Evolutionary conservation across 768 basidiomycete genomes (phyloP).

Genomic region (Daedaleopsis nitida): DNA sequence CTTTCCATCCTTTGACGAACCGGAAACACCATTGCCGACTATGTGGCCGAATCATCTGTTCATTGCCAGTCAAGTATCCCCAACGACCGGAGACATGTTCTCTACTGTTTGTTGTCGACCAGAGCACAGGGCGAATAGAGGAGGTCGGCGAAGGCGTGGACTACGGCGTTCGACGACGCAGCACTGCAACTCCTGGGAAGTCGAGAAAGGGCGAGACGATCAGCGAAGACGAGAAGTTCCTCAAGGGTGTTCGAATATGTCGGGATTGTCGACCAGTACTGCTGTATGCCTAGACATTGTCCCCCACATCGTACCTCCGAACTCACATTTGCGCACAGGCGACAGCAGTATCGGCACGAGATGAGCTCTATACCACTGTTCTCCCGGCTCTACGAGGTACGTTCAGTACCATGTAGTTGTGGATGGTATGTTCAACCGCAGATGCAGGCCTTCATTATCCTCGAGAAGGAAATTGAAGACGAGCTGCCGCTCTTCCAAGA

Average conservation of each 20-base stretch:
- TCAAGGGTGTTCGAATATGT: constrained; percentile 89
- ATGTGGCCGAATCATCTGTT: constrained; percentile 91
- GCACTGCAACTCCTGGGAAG: constrained; percentile 35
- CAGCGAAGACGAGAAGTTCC: constrained; percentile 76
- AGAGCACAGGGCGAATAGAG: constrained; percentile 73
- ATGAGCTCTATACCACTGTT: constrained; percentile 58
- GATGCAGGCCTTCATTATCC: constrained; percentile 59
- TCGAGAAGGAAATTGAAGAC: constrained; percentile 92
- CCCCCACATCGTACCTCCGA: background rate
- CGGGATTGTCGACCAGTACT: constrained; percentile 79
- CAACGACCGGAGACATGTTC: constrained; percentile 74
- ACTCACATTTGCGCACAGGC: constrained; percentile 43
- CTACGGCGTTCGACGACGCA: constrained; percentile 70
- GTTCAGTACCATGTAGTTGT: constrained; percentile 3
- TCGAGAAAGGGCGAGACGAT: constrained; percentile 38
- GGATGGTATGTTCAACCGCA: background rate
- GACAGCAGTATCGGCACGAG: constrained; percentile 79
- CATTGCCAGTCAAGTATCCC: constrained; percentile 75
- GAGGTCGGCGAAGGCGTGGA: constrained; percentile 84
- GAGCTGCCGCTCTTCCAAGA: constrained; percentile 88
- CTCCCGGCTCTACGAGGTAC: constrained; percentile 70
- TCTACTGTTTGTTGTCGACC: constrained; percentile 83
- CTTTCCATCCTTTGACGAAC: constrained; percentile 88
- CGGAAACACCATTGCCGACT: constrained; percentile 96
- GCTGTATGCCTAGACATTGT: constrained; percentile 52